phyloP scores from a whole-genome alignment of 176 grass and related monocot genomes.

The Chrysopogon serrulatus region DNA sequence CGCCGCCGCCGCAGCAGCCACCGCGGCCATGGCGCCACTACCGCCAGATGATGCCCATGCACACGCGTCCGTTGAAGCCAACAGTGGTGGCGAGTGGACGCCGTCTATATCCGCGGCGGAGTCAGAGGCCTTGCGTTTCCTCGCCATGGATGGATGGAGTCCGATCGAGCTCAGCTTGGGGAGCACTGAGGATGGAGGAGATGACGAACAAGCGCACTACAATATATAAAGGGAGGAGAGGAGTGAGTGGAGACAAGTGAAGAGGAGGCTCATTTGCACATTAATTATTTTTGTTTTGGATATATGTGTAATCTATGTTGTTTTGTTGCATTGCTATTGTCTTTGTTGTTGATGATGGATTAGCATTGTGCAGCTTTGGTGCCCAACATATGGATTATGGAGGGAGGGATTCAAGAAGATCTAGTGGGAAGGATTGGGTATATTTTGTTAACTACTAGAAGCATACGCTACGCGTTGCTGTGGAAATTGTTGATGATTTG shows the following conservation, averaged over 20 bases:
- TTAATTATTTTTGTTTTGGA: not conserved
- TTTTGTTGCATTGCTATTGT: not conserved
- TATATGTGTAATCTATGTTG: not conserved
- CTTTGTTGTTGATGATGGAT: not conserved
- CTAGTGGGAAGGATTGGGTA: constrained; percentile 9
- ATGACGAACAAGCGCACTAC: not conserved
- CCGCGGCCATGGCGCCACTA: not conserved
- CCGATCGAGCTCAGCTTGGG: not conserved
- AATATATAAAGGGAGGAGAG: constrained; percentile 25
- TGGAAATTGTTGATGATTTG: no score
- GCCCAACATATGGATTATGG: not conserved
- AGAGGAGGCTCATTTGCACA: not conserved
- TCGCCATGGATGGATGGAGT: constrained; percentile 21
- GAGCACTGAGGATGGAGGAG: not conserved
- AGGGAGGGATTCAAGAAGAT: constrained; percentile 19
- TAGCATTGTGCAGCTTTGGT: not conserved
- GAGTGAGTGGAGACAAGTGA: not conserved
- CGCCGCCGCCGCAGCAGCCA: constrained; percentile 8
- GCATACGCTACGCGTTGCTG: no score
- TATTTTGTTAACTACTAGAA: constrained; percentile 34
- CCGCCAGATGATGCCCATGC: not conserved
- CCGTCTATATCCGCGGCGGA: not conserved
- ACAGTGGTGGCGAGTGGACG: not conserved
- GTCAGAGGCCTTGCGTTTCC: constrained; percentile 37
- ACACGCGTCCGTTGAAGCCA: not conserved